phyloP scores from a whole-genome alignment of 1,139 yeast species.

The Scheffersomyces titani region DNA sequence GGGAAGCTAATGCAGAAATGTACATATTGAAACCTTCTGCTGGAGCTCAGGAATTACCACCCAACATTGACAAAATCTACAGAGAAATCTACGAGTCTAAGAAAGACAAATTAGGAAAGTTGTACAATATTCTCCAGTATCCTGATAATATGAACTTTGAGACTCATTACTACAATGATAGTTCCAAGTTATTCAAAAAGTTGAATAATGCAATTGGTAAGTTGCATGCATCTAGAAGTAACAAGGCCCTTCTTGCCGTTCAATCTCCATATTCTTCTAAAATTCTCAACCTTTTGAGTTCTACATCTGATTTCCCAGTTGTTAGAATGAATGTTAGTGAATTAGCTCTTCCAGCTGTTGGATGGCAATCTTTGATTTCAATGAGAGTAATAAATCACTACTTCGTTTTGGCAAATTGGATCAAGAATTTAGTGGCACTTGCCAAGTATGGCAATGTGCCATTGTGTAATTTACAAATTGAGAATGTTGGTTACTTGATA shows the following conservation, averaged over 20 bases:
- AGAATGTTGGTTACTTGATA: slow-evolving; percentile 74
- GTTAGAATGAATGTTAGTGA: slow-evolving; percentile 60
- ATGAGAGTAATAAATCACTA: slow-evolving; percentile 71
- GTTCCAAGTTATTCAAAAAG: slow-evolving; percentile 51
- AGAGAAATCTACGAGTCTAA: slow-evolving; percentile 51
- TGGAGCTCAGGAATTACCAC: slow-evolving; percentile 65
- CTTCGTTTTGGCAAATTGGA: slow-evolving; percentile 74
- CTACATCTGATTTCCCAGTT: slow-evolving; percentile 62
- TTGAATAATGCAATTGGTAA: slow-evolving; percentile 55
- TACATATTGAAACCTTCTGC: slow-evolving; percentile 70
- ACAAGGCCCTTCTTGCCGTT: slow-evolving; percentile 64
- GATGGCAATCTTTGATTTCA: slow-evolving; percentile 81
- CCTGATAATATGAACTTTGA: slow-evolving; percentile 54
- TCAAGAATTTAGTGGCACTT: slow-evolving; percentile 63
- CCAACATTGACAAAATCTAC: slow-evolving; percentile 54
- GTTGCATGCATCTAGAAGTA: slow-evolving; percentile 68
- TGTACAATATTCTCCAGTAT: slow-evolving; percentile 51
- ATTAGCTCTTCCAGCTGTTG: slow-evolving; percentile 68
- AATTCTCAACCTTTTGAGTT: slow-evolving; percentile 42
- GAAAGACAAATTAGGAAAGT: slow-evolving; percentile 43
- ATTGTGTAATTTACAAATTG: slow-evolving; percentile 76
- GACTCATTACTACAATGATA: slow-evolving; percentile 51
- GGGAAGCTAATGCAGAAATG: slow-evolving; percentile 54
- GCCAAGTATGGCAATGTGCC: slow-evolving; percentile 82
- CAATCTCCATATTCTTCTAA: slow-evolving; percentile 68